A percentile compares a stretch with the other conserved stretches of the same genome.
phyloP scores from a whole-genome alignment of 805 yeast genomes.

The Martiniozyma abietophila region DNA sequence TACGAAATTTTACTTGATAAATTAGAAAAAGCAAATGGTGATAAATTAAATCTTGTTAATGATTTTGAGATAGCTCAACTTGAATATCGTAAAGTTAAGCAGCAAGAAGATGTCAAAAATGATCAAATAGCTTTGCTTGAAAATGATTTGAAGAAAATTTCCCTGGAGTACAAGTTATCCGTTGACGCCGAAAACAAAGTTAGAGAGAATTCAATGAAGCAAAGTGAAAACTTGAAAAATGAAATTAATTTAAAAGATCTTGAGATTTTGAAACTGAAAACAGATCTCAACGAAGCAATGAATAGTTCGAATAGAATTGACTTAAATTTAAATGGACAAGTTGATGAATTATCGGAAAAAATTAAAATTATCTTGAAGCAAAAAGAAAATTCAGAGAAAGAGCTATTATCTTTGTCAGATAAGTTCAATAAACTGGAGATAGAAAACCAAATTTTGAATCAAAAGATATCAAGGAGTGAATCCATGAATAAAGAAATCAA shows the following conservation, averaged over 20 bases:
- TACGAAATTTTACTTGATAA: conserved; percentile 27
- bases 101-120: conserved; percentile 2
- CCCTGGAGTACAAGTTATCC: conserved; percentile 26
- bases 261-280: conserved; percentile 4
- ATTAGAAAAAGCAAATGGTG: conserved; percentile 28
- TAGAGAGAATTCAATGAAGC: conserved; percentile 11
- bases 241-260: conserved; percentile 10
- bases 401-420: too few relatives aligned
- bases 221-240: conserved; percentile 12
- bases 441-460: too few relatives aligned
- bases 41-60: conserved; percentile 28
- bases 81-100: conserved; percentile 11
- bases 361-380: too few relatives aligned
- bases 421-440: too few relatives aligned
- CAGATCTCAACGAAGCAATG: conserved; percentile 2
- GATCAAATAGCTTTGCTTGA: conserved; percentile 11
- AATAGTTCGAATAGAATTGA: neutral
- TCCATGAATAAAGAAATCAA: too few relatives aligned
- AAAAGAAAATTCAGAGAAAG: too few relatives aligned
- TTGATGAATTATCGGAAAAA: conserved; percentile 9
- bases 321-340: neutral
- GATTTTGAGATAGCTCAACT: conserved; percentile 28
- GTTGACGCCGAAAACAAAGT: conserved; percentile 17
- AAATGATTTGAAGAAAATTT: conserved; percentile 31
- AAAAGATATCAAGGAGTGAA: too few relatives aligned